Evolutionary conservation across 2,329 filamentous ascomycete species (phyloP).

Genomic region (Aspergillaceae sp.): DNA sequence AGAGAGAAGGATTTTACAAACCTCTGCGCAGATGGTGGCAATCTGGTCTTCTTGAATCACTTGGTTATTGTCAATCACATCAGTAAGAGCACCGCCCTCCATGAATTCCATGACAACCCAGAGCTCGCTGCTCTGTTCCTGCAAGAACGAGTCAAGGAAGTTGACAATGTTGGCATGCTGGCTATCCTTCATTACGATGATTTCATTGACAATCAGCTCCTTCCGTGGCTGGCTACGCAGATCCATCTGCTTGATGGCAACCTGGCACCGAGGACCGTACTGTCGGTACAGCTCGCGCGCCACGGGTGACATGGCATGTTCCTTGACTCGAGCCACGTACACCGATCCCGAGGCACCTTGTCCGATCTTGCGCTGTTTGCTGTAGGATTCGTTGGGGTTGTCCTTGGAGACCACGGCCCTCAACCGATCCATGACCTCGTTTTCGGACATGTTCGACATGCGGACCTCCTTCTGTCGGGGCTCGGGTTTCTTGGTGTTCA

Average conservation of each 20-base stretch:
- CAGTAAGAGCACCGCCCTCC: constrained; percentile 94
- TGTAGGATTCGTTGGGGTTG: constrained; percentile 88
- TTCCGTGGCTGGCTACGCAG: constrained; percentile 93
- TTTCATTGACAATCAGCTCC: constrained; percentile 98
- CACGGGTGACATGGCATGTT: constrained; percentile 69
- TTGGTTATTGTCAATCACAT: constrained; percentile 97
- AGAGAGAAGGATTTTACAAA: constrained; percentile 37
- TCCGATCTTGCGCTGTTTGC: constrained; percentile 99
- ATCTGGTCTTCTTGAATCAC: constrained; percentile 95
- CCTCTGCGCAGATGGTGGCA: constrained; percentile 92
- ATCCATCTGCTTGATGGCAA: constrained; percentile 99
- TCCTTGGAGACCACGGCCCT: constrained; percentile 93
- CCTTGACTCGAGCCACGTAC: constrained; percentile 92
- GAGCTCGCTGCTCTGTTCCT: constrained; percentile 89
- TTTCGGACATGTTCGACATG: constrained; percentile 97
- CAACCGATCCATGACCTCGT: constrained; percentile 91
- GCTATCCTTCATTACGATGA: constrained; percentile 99
- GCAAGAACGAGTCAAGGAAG: constrained; percentile 91
- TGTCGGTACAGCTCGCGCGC: constrained; percentile 70
- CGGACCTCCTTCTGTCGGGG: constrained; percentile 85
- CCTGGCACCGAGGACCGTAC: constrained; percentile 74
- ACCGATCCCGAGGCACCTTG: constrained; percentile 97
- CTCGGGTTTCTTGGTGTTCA: constrained; percentile 64
- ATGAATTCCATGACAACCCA: constrained; percentile 99
- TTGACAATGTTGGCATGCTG: constrained; percentile 98